Evolutionary conservation across 148 eudicot species (phyloP), one percentile per base, ranked within the genome.

Genomic region (Cornus florida): DNA sequence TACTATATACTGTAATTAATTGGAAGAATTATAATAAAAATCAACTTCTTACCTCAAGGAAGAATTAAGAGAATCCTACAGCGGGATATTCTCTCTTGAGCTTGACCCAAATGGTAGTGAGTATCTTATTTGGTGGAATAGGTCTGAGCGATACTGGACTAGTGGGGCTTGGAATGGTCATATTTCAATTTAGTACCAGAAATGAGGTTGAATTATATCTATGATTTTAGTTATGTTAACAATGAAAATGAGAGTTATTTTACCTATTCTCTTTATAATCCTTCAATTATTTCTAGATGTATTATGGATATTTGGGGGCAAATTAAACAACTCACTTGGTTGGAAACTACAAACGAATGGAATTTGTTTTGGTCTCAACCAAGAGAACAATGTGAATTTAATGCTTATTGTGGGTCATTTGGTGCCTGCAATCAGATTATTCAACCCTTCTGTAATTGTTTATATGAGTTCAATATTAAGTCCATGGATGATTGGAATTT

Each of bases 231-330:
- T 76, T 90, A 85, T 86, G 38, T 77, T 22, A 73, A 83, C 59
- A 86, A 88, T 57, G 71, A 23, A 2, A 86, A 90, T 72, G 91
- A 88, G 88, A 90, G 88, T 67, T 90, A 88, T 77, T 90, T 90
- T 60, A 85, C 81, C 4, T 90, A 87, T 71, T 77, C 84, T 59
- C 67, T 87, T 22, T 74, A 79, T 41, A 64, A 89, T 59, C 41
- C 80, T 6, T 24, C 88, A 2, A n/a, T 77, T 33, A 81, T 86
- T 48, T 85, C 93, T 5, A 83, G 91, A 75, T 89, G 87, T 50
- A 74, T 87, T 23, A 88, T 90, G 90, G 88, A 87, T 86, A 67
- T 70, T 35, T 85, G 89, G 35, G 93, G 93, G 43, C 91, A 88
- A 66, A 39, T 88, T 62, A 77, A 87, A 84, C 80, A 72, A 72